Percentiles rank a stretch among this genome's conserved stretches.
Evolutionary conservation across 768 basidiomycete genomes (phyloP).

Genomic region (Tylopilus sp.): DNA sequence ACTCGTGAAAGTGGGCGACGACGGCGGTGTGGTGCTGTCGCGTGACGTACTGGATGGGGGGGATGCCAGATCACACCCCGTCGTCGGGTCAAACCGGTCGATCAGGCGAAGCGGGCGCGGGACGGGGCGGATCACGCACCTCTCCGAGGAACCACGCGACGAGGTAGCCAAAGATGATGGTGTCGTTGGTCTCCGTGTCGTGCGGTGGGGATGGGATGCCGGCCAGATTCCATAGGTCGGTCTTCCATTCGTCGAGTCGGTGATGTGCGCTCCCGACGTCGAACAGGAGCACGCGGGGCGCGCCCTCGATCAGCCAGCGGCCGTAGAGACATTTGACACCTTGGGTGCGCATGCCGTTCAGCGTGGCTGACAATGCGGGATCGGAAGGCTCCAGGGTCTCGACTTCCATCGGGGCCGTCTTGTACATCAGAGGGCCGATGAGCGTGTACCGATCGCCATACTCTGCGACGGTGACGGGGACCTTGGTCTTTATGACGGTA

Average conservation of each 20-base stretch:
- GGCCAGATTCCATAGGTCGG: conserved; percentile 96
- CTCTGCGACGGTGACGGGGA: conserved; percentile 95
- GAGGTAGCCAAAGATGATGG: conserved; percentile 95
- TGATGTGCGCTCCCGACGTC: conserved; percentile 88
- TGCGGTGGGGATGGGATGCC: conserved; percentile 96
- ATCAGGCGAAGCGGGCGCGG: neutral
- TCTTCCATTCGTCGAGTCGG: conserved; percentile 97
- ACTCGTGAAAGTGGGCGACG: conserved; percentile 98
- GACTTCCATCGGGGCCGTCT: conserved; percentile 98
- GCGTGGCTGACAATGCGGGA: conserved; percentile 66
- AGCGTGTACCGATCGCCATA: conserved; percentile 94
- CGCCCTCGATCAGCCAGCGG: conserved; percentile 97
- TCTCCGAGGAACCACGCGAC: conserved; percentile 99
- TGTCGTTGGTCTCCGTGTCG: conserved; percentile 98
- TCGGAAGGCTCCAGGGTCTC: conserved; percentile 89
- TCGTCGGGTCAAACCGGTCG: conserved; percentile 10
- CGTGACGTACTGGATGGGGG: conserved; percentile 78
- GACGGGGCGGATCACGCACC: conserved; percentile 45
- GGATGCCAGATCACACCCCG: too few species aligned
- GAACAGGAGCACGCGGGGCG: conserved; percentile 91
- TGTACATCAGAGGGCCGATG: conserved; percentile 97
- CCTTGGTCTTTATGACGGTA: conserved; percentile 99
- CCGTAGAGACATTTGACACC: conserved; percentile 96
- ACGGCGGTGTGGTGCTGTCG: conserved; percentile 83
- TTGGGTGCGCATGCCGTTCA: conserved; percentile 80